These are phyloP conservation scores for Ophiostoma himal-ulmi DNA, from an alignment of 2,329 filamentous ascomycete genomes.

Conservation along the genomic window DNA sequence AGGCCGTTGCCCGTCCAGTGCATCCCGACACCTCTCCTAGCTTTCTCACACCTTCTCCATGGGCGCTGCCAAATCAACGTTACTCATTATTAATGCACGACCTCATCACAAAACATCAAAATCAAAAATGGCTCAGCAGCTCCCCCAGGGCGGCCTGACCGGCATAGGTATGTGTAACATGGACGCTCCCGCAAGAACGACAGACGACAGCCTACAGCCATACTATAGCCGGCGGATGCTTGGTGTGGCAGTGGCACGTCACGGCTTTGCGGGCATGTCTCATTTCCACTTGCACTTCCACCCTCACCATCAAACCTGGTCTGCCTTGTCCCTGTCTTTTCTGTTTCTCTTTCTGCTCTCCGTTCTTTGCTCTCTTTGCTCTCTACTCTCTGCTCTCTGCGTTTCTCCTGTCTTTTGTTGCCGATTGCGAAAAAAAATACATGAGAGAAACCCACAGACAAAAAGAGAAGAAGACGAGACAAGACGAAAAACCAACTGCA, in stretches of 20 bases:
- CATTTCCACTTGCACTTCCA: not conserved
- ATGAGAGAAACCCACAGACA: not conserved
- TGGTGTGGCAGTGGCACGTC: conserved; percentile 13
- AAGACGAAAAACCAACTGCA: not conserved
- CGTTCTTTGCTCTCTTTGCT: not conserved
- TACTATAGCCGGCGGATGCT: not conserved
- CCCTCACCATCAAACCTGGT: not conserved
- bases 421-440: not conserved
- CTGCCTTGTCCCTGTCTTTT: not conserved
- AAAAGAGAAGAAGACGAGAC: not conserved
- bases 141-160: conserved; percentile 33
- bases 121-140: conserved; percentile 24
- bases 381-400: not conserved
- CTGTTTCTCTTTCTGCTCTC: not conserved
- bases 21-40: conserved; percentile 3
- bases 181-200: not conserved
- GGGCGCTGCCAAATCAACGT: conserved; percentile 26
- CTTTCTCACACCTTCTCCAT: conserved; percentile 18
- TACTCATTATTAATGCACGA: conserved; percentile 24
- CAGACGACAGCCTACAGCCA: not conserved
- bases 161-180: conserved; percentile 39
- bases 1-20: not conserved
- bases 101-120: conserved; percentile 20
- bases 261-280: conserved; percentile 15
- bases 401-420: not conserved